Evolutionary conservation across 2,329 filamentous ascomycete species (phyloP).

Genomic region (Claviceps monticola): DNA sequence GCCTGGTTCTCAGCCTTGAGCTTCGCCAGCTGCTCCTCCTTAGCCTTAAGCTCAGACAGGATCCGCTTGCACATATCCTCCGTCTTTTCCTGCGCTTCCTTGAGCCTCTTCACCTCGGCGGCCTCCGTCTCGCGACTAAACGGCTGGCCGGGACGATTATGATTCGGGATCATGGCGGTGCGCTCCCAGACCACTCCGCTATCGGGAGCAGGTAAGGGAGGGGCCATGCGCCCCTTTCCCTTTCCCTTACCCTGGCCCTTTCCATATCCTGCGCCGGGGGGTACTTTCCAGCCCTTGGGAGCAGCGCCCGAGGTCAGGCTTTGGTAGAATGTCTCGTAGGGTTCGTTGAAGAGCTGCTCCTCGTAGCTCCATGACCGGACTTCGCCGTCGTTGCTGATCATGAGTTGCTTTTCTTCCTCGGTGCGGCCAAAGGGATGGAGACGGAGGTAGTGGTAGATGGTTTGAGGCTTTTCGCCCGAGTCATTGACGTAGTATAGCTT

Average conservation of each 20-base stretch:
- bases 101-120: slow-evolving; percentile 44
- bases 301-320: slow-evolving; percentile 62
- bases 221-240: slow-evolving; percentile 26
- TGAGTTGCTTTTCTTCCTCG: slow-evolving; percentile 54
- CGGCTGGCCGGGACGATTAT: slow-evolving; percentile 52
- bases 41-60: slow-evolving; percentile 46
- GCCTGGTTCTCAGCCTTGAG: slow-evolving; percentile 46
- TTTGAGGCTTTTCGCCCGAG: slow-evolving; percentile 84
- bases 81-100: slow-evolving; percentile 51
- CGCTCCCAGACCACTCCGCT: slow-evolving; percentile 45
- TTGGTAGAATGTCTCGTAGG: slow-evolving; percentile 83
- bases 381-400: slow-evolving; percentile 43
- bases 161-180: slow-evolving; percentile 61
- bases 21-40: slow-evolving; percentile 46
- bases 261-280: slow-evolving; percentile 29
- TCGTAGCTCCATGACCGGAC: slow-evolving; percentile 77
- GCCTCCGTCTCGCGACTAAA: slow-evolving; percentile 60
- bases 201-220: slow-evolving; percentile 21
- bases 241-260: slow-evolving; percentile 36
- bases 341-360: slow-evolving; percentile 94
- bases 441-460: slow-evolving; percentile 84
- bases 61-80: slow-evolving; percentile 45
- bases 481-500: slow-evolving; percentile 87
- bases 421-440: slow-evolving; percentile 81
- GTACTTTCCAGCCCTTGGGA: slow-evolving; percentile 27